These are phyloP conservation scores for Drechmeria coniospora DNA, from an alignment of 2,329 filamentous ascomycete species.

Conservation along the genomic window DNA sequence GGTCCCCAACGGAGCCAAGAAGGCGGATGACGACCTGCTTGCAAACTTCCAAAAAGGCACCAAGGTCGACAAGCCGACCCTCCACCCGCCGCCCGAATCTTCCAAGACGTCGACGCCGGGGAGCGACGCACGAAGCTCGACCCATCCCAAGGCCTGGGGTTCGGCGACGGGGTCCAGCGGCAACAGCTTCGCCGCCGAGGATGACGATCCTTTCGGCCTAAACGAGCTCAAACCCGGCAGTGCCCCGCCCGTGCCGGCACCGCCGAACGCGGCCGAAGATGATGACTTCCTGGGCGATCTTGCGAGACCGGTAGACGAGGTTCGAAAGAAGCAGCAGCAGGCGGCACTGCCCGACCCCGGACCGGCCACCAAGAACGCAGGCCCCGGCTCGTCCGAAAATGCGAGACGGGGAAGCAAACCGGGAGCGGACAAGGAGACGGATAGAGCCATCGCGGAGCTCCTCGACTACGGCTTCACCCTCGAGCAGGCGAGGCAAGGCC, in stretches of 20 bases:
- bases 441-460: conserved; percentile 72
- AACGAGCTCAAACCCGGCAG: conserved; percentile 37
- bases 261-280: conserved; percentile 28
- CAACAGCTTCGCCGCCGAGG: conserved; percentile 39
- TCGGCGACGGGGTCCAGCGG: conserved; percentile 11
- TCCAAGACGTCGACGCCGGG: conserved; percentile 30
- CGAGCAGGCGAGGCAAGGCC: conserved; percentile 65
- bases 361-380: conserved; percentile 36
- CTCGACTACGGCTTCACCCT: conserved; percentile 89
- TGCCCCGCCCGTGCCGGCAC: conserved; percentile 13
- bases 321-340: conserved; percentile 31
- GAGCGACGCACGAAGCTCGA: conserved; percentile 32
- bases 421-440: conserved; percentile 31
- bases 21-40: conserved; percentile 48
- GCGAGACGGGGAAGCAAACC: too few species aligned
- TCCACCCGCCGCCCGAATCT: conserved; percentile 41
- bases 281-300: conserved; percentile 53
- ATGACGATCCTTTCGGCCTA: conserved; percentile 83
- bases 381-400: conserved; percentile 32
- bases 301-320: conserved; percentile 47
- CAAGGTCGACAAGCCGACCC: conserved; percentile 49
- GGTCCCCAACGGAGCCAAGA: conserved; percentile 5
- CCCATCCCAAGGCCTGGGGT: conserved; percentile 38
- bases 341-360: conserved; percentile 31
- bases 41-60: conserved; percentile 52